Evolutionary conservation across 129 eudicot species (phyloP).

Genomic region (Rutidosis leptorrhynchoides): DNA sequence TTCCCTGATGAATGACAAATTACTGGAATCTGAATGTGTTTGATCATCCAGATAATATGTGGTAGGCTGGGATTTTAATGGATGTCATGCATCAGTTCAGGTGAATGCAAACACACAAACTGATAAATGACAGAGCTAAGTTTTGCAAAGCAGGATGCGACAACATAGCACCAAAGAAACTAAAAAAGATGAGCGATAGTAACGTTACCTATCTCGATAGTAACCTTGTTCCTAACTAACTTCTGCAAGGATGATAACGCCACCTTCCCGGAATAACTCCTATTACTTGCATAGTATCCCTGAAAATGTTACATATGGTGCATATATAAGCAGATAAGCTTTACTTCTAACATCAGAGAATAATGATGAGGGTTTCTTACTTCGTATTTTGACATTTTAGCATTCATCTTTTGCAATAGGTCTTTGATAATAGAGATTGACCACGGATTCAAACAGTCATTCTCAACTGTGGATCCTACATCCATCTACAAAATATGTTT

Average conservation of each 20-base stretch:
- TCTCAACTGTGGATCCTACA: constrained; percentile 24
- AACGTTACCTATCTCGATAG: constrained; percentile 74
- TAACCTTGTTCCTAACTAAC: constrained; percentile 66
- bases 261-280: constrained; percentile 69
- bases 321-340: not conserved
- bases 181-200: not conserved
- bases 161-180: not conserved
- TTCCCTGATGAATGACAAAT: not conserved
- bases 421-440: constrained; percentile 45
- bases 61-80: not conserved
- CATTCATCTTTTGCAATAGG: constrained; percentile 56
- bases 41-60: not conserved
- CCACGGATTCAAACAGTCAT: constrained; percentile 69
- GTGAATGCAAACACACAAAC: not conserved
- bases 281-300: constrained; percentile 70
- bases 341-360: constrained; percentile 1
- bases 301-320: constrained; percentile 22
- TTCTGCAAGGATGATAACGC: constrained; percentile 56
- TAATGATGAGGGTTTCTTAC: constrained; percentile 40
- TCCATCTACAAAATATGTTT: constrained; percentile 35
- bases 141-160: not conserved
- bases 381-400: constrained; percentile 53
- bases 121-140: not conserved
- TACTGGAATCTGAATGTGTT: not conserved
- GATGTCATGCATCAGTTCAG: not conserved